Conservation (phyloP, 352 stramenopile species). For the Phytophthora chlamydospora region DNA sequence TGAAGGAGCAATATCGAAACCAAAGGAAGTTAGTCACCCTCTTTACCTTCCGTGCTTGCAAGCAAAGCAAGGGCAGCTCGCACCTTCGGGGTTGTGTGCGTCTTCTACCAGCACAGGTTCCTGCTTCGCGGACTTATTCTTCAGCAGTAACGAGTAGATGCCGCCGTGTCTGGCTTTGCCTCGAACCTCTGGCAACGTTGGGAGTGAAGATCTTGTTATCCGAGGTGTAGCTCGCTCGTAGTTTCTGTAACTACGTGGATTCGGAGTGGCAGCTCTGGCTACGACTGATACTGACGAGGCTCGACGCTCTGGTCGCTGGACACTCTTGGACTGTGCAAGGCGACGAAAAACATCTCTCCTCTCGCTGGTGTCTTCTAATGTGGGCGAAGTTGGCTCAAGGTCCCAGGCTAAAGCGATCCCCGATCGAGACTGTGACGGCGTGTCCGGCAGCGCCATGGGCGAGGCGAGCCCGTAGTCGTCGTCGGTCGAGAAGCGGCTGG, state of each 20-base stretch:
- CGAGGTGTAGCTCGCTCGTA: slow-evolving; percentile 20
- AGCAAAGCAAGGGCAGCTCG: background rate
- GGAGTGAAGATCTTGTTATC: slow-evolving; percentile 21
- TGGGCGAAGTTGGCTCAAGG: slow-evolving; percentile 27
- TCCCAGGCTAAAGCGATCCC: slow-evolving; percentile 32
- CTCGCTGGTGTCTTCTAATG: slow-evolving; percentile 12
- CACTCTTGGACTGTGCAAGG: slow-evolving; percentile 26
- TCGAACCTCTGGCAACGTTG: slow-evolving; percentile 40
- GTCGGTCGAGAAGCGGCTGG: slow-evolving; percentile 35
- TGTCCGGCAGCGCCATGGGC: slow-evolving; percentile 60
- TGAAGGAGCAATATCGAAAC: slow-evolving; percentile 2
- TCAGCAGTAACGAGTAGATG: slow-evolving; percentile 81
- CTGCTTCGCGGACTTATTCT: slow-evolving; percentile 55
- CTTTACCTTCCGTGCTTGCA: background rate
- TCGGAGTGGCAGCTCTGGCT: slow-evolving; percentile 30
- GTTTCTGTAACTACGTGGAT: slow-evolving; percentile 24
- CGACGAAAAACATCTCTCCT: slow-evolving; percentile 18
- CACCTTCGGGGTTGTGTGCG: slow-evolving; percentile 34
- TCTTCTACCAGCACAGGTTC: slow-evolving; percentile 67
- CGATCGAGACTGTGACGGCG: slow-evolving; percentile 28
- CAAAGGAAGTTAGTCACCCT: slow-evolving; percentile 3
- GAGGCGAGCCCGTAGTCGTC: slow-evolving; percentile 75
- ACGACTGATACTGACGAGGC: slow-evolving; percentile 7
- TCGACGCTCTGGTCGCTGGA: slow-evolving; percentile 30
- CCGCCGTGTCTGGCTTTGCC: slow-evolving; percentile 73